A percentile compares a stretch with the other conserved stretches of the same genome.
Evolutionary conservation across 257 asterid genomes (phyloP).

Genomic region (Coffea eugenioides): DNA sequence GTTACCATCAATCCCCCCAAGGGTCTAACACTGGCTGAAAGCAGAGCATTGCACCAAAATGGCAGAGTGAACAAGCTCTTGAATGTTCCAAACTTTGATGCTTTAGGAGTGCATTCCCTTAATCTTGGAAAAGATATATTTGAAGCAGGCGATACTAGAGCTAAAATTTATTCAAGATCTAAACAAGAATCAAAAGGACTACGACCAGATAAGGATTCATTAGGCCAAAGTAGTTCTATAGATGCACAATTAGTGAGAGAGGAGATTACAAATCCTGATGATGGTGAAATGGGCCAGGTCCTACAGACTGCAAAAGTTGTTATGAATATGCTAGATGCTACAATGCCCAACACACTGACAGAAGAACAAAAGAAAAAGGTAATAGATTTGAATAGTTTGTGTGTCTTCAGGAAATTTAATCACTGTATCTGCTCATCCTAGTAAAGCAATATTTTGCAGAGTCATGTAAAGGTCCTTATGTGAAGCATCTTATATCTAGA

Average conservation of each 20-base stretch:
- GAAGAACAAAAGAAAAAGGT: conserved; percentile 90
- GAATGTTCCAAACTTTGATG: conserved; percentile 33
- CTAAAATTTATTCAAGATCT: conserved; percentile 30
- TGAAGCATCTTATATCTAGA: neutral
- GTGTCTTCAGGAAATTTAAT: conserved; percentile 11
- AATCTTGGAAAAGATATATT: conserved; percentile 33
- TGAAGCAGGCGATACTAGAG: conserved; percentile 28
- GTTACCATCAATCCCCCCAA: conserved; percentile 67
- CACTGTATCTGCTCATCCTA: conserved; percentile 1
- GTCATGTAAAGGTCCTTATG: neutral
- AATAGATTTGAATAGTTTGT: conserved; percentile 20
- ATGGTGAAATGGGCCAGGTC: conserved; percentile 62
- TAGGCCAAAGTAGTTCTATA: conserved; percentile 24
- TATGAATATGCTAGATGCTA: conserved; percentile 78
- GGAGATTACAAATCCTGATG: conserved; percentile 34
- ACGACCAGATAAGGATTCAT: conserved; percentile 25
- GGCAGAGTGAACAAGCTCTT: conserved; percentile 35
- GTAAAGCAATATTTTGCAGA: neutral
- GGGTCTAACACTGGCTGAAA: conserved; percentile 45
- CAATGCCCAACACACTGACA: conserved; percentile 65
- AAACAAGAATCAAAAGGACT: conserved; percentile 27
- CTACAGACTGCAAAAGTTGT: conserved; percentile 71
- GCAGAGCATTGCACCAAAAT: conserved; percentile 32
- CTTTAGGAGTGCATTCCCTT: conserved; percentile 27
- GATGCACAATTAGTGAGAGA: conserved; percentile 37